Evolutionary conservation across 1,284 basidiomycete species (phyloP).

Genomic region (Rhodotorula sp.): DNA sequence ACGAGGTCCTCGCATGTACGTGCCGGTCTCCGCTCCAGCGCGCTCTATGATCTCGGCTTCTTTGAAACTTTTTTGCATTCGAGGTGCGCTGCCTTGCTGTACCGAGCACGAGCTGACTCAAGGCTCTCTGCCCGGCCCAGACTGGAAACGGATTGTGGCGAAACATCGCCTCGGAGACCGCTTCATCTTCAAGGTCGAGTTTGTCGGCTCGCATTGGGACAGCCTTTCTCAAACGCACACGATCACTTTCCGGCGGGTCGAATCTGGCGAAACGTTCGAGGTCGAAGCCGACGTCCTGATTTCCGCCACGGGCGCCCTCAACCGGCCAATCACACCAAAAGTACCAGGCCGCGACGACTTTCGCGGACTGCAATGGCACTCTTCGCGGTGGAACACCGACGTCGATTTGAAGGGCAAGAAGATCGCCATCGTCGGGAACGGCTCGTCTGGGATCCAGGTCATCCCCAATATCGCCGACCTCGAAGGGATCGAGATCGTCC

Average conservation of each 20-base stretch:
- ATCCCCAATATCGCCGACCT: conserved; percentile 47
- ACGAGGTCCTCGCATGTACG: conserved; percentile 13
- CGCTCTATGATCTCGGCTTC: not conserved
- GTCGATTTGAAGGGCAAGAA: conserved; percentile 58
- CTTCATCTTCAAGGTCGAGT: conserved; percentile 54
- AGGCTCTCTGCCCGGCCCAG: conserved; percentile 36
- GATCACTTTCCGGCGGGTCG: conserved; percentile 51
- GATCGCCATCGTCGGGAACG: conserved; percentile 64
- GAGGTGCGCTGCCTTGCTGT: not conserved
- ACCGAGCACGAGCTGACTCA: not conserved
- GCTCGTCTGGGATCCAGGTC: conserved; percentile 57
- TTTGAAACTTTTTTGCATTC: not conserved
- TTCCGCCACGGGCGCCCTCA: conserved; percentile 54
- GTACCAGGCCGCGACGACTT: conserved; percentile 56
- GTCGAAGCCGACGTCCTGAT: conserved; percentile 50
- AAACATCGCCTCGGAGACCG: conserved; percentile 50
- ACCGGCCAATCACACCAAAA: conserved; percentile 54
- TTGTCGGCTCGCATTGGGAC: conserved; percentile 56
- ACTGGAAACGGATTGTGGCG: conserved; percentile 56
- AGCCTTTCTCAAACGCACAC: conserved; percentile 51
- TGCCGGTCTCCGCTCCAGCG: not conserved
- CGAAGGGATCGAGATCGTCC: conserved; percentile 50
- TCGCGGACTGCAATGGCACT: conserved; percentile 59
- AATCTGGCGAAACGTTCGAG: conserved; percentile 15
- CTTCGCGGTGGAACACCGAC: conserved; percentile 60